These are phyloP conservation scores for Aureobasidium sp. DNA, from an alignment of 2,329 filamentous ascomycete species.

Conservation along the genomic window DNA sequence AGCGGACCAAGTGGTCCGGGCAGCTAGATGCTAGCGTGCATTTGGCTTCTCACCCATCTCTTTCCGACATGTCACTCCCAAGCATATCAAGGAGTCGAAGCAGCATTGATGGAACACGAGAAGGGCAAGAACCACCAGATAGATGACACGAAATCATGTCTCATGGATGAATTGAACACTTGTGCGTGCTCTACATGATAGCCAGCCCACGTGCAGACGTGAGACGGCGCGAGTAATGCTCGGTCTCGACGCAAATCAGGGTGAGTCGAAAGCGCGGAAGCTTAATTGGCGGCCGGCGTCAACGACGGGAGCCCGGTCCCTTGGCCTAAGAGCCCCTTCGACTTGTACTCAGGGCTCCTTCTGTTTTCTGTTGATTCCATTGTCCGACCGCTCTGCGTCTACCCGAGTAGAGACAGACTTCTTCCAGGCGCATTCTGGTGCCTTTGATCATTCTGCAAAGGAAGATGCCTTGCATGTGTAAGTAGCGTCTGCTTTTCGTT, in stretches of 20 bases:
- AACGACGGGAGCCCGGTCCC: background rate
- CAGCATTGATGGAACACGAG: background rate
- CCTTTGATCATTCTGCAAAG: background rate
- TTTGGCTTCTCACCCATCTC: constrained; percentile 13
- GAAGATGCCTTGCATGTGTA: constrained; percentile 14
- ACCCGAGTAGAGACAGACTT: background rate
- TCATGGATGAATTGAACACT: background rate
- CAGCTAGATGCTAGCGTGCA: constrained; percentile 12
- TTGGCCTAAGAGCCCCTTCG: background rate
- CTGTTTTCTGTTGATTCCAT: constrained; percentile 5
- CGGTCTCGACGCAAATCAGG: background rate
- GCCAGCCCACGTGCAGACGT: background rate
- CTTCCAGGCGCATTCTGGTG: background rate
- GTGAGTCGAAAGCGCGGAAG: background rate
- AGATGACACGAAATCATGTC: constrained; percentile 11
- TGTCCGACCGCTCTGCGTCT: background rate
- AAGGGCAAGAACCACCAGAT: background rate
- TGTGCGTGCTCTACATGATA: background rate
- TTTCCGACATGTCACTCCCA: background rate
- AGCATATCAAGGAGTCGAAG: background rate
- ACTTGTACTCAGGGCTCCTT: background rate
- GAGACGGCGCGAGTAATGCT: constrained; percentile 1
- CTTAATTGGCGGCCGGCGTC: background rate
- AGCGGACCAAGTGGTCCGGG: constrained; percentile 9
- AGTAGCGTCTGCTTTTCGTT: background rate